phyloP scores from a whole-genome alignment of 2,329 filamentous ascomycete genomes.

The Apiospora pterosperma region DNA sequence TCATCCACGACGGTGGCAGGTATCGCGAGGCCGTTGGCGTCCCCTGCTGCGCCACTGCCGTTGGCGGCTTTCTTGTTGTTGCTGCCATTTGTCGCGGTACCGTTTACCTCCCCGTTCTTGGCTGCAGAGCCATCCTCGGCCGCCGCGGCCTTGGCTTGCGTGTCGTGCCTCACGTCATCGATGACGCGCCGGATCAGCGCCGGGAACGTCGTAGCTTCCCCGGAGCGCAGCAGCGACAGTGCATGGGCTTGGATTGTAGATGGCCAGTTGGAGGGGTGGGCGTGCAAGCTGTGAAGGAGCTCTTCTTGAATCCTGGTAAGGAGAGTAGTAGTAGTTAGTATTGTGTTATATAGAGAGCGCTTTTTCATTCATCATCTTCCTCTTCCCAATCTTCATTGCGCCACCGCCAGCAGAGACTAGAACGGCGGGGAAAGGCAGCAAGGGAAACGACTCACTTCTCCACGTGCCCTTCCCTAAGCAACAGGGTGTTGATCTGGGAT shows the following conservation, averaged over 20 bases:
- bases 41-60: conserved; percentile 12
- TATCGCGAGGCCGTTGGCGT: conserved; percentile 45
- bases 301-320: conserved; percentile 57
- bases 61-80: conserved; percentile 14
- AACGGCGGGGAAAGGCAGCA: neutral
- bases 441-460: conserved; percentile 42
- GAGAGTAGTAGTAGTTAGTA: conserved; percentile 8
- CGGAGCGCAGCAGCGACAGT: conserved; percentile 55
- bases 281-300: conserved; percentile 59
- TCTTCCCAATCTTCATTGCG: neutral
- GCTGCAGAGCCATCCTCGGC: conserved; percentile 6
- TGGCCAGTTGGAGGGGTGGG: conserved; percentile 60
- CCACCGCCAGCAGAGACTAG: neutral
- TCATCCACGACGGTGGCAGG: conserved; percentile 60
- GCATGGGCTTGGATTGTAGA: conserved; percentile 58
- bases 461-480: conserved; percentile 58
- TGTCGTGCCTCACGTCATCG: conserved; percentile 57
- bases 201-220: conserved; percentile 58
- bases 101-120: conserved; percentile 8
- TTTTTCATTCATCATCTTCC: neutral
- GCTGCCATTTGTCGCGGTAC: conserved; percentile 23
- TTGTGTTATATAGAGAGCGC: conserved; percentile 5
- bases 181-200: conserved; percentile 58
- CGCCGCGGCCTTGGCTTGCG: conserved; percentile 28
- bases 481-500: conserved; percentile 57